Conservation (phyloP, 352 stramenopile genomes). For the Pythium chondricola region DNA sequence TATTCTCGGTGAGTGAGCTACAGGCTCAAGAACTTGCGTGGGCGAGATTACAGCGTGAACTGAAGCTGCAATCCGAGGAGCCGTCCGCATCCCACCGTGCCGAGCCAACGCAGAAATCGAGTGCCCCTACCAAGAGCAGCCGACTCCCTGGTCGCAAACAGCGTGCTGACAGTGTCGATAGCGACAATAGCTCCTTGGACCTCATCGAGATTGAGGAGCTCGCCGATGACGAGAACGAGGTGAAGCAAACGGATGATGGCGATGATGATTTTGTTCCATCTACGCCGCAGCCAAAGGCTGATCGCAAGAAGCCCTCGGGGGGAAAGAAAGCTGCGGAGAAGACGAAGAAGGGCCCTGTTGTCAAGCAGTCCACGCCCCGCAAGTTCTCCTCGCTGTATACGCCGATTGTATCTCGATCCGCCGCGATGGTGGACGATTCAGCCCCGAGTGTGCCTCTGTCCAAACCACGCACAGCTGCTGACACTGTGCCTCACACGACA, state of each 20-base stretch:
- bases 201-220: slow-evolving; percentile 21
- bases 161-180: slow-evolving; percentile 5
- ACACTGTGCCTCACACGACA: slow-evolving; percentile 20
- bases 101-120: background rate
- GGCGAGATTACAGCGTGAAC: slow-evolving; percentile 12
- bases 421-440: too few relatives aligned
- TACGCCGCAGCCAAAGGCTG: background rate
- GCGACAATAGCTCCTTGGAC: slow-evolving; percentile 13
- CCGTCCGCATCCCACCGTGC: too few relatives aligned
- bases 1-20: slow-evolving; percentile 18
- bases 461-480: slow-evolving; percentile 17
- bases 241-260: background rate
- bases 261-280: slow-evolving; percentile 14
- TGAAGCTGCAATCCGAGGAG: too few relatives aligned
- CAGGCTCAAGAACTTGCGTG: slow-evolving; percentile 22
- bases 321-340: background rate
- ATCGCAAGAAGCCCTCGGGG: background rate
- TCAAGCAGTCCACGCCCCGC: too few relatives aligned
- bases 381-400: too few relatives aligned
- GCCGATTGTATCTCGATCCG: too few relatives aligned
- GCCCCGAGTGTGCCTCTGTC: background rate
- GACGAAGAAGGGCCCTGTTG: too few relatives aligned
- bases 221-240: slow-evolving; percentile 18
- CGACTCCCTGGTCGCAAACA: background rate
- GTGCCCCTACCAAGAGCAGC: background rate